Conservation (phyloP, 2,329 filamentous ascomycete species). For the Biscogniauxia sp. region DNA sequence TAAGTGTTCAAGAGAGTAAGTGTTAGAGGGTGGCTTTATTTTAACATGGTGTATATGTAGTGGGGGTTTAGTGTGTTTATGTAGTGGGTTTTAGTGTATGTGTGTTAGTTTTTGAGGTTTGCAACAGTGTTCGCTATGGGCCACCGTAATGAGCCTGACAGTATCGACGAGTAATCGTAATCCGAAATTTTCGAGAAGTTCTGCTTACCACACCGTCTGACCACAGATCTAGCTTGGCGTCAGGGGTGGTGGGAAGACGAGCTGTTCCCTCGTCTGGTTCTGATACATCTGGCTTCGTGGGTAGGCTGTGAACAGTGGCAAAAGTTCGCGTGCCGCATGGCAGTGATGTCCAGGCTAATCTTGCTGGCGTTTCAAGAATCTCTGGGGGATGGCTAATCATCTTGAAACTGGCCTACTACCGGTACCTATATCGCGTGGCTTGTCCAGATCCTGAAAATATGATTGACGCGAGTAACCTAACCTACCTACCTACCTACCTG, state of each 20-base stretch:
- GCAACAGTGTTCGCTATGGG: too few species aligned
- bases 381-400: constrained; percentile 8
- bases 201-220: not conserved
- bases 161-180: not conserved
- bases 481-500: too few species aligned
- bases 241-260: not conserved
- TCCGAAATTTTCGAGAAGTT: not conserved
- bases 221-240: not conserved
- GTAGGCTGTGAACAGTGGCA: not conserved
- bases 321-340: constrained; percentile 1
- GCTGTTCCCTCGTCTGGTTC: not conserved
- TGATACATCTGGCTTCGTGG: too few species aligned
- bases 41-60: too few species aligned
- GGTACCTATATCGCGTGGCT: not conserved
- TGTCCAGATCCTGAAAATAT: not conserved
- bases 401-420: constrained; percentile 16
- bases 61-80: too few species aligned
- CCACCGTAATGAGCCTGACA: too few species aligned
- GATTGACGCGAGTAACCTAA: not conserved
- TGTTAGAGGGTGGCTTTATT: too few species aligned
- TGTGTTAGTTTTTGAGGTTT: too few species aligned
- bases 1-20: too few species aligned
- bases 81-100: too few species aligned
- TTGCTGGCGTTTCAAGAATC: constrained; percentile 19
- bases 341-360: constrained; percentile 13